Percentiles rank a stretch among this genome's conserved stretches.
These are phyloP conservation scores for Plasmodium gallinaceum DNA, from an alignment of 169 alveolate genomes.

Conservation along the genomic window DNA sequence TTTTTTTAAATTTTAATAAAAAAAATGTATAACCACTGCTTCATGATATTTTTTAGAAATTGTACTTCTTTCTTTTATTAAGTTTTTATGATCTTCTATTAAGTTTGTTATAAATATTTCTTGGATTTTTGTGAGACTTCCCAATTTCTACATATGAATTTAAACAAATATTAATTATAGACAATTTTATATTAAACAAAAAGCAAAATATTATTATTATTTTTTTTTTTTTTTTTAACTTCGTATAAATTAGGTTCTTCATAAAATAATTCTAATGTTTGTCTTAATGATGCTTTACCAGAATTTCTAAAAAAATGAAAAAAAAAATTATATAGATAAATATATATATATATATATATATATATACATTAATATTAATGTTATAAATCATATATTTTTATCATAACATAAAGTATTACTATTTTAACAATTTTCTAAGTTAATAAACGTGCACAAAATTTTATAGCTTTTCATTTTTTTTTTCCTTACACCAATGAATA, in stretches of 20 bases:
- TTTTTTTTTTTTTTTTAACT: slow-evolving; percentile 11
- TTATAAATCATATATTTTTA: too few relatives aligned
- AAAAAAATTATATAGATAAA: background rate
- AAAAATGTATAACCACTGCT: slow-evolving; percentile 58
- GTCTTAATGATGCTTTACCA: slow-evolving; percentile 47
- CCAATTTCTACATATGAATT: slow-evolving; percentile 37
- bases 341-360: slow-evolving; percentile 5
- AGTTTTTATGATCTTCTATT: slow-evolving; percentile 44
- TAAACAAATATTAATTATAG: background rate
- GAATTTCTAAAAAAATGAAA: slow-evolving; percentile 36
- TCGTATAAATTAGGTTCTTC: slow-evolving; percentile 33
- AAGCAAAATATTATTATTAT: background rate
- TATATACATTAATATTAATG: background rate
- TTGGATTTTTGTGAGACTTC: slow-evolving; percentile 37
- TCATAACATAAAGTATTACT: too few relatives aligned
- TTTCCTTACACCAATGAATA: slow-evolving; percentile 45
- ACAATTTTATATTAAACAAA: too few relatives aligned
- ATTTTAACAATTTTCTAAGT: too few relatives aligned
- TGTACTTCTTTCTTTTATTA: slow-evolving; percentile 26
- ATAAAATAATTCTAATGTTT: slow-evolving; percentile 43
- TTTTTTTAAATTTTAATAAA: background rate
- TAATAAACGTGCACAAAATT: too few relatives aligned
- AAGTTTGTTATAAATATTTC: slow-evolving; percentile 29
- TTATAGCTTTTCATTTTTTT: background rate
- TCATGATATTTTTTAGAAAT: slow-evolving; percentile 55